These are phyloP conservation scores for Perkinsus chesapeaki DNA, from an alignment of 169 alveolate genomes.

Conservation along the genomic window DNA sequence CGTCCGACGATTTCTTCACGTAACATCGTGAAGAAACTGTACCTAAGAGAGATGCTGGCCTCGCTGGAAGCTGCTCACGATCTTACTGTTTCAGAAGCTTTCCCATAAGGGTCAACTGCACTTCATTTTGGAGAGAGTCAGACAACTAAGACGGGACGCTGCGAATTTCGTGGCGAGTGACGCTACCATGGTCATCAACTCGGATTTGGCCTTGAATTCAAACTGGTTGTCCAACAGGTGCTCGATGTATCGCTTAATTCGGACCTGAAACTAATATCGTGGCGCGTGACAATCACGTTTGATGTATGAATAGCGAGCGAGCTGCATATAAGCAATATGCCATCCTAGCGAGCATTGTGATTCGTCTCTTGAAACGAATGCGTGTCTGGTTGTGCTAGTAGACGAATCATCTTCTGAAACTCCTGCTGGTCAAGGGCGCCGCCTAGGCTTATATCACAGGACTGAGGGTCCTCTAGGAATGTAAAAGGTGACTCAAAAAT, in stretches of 20 bases:
- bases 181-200: not conserved
- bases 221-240: not conserved
- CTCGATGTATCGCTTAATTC: not conserved
- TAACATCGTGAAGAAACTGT: not conserved
- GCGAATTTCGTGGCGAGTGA: not conserved
- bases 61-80: not conserved
- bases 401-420: too few relatives aligned
- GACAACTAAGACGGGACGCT: not conserved
- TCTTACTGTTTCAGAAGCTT: not conserved
- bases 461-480: too few relatives aligned
- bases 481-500: too few relatives aligned
- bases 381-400: too few relatives aligned
- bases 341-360: too few relatives aligned
- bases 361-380: too few relatives aligned
- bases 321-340: too few relatives aligned
- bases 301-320: too few relatives aligned
- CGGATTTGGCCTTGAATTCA: not conserved
- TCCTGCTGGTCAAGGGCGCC: too few relatives aligned
- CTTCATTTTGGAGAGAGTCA: not conserved
- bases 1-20: not conserved
- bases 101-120: not conserved
- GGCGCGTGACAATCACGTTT: not conserved
- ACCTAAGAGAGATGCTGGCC: not conserved
- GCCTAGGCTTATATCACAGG: too few relatives aligned
- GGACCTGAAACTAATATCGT: not conserved